phyloP scores from a whole-genome alignment of 2,329 filamentous ascomycete species.

The Aspergillus sp. region DNA sequence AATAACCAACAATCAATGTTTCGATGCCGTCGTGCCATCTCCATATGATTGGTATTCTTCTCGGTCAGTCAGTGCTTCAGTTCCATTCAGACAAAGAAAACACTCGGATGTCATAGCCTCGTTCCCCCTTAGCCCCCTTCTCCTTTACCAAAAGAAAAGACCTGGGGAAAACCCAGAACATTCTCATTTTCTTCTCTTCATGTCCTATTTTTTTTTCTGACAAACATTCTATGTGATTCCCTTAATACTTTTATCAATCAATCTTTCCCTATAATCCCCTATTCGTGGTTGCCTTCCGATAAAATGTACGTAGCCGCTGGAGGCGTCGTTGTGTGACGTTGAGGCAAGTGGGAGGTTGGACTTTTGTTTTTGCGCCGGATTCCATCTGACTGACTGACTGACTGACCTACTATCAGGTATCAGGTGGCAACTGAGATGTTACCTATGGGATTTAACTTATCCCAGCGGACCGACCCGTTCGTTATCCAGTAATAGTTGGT shows the following conservation, averaged over 20 bases:
- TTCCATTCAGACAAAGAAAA: background rate
- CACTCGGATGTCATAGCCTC: background rate
- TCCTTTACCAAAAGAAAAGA: background rate
- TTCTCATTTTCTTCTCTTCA: background rate
- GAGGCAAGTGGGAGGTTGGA: conserved; percentile 3
- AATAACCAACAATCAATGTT: background rate
- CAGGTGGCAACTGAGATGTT: background rate
- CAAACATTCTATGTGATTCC: conserved; percentile 1
- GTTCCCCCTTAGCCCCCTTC: no score
- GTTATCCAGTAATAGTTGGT: background rate
- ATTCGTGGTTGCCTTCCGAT: conserved; percentile 19
- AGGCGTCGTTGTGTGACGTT: conserved; percentile 25
- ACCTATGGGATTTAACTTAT: background rate
- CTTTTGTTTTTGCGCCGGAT: background rate
- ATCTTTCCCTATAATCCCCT: conserved; percentile 16
- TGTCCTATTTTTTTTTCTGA: background rate
- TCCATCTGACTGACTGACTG: background rate
- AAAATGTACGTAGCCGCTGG: conserved; percentile 22
- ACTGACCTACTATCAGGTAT: background rate
- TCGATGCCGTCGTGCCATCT: background rate
- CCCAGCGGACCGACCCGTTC: conserved; percentile 1
- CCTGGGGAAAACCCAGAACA: background rate
- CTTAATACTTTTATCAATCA: conserved; percentile 8
- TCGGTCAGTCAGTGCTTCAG: background rate
- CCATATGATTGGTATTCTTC: background rate